phyloP scores from a whole-genome alignment of 208 protist genomes.

The Leishmania gerbilli region DNA sequence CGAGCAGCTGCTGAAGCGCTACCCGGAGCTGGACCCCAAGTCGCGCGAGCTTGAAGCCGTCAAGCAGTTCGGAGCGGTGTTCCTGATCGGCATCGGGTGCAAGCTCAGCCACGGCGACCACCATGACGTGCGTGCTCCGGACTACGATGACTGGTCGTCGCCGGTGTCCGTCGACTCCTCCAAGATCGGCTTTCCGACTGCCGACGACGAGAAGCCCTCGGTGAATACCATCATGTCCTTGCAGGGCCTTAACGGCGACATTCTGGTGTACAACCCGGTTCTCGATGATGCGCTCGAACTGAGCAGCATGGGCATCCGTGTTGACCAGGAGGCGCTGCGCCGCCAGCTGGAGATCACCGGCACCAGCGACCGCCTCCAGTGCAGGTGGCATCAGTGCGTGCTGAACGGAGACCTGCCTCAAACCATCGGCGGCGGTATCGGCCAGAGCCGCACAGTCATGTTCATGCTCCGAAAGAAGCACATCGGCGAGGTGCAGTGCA shows the following conservation, averaged over 20 bases:
- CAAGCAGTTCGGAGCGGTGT: conserved; percentile 86
- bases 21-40: conserved; percentile 83
- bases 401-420: conserved; percentile 79
- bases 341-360: conserved; percentile 79
- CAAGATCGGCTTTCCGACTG: conserved; percentile 38
- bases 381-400: conserved; percentile 80
- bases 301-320: conserved; percentile 93
- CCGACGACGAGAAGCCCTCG: conserved; percentile 34
- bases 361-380: conserved; percentile 59
- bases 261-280: conserved; percentile 85
- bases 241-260: conserved; percentile 90
- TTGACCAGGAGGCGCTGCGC: conserved; percentile 76
- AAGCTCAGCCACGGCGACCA: conserved; percentile 74
- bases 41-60: conserved; percentile 73
- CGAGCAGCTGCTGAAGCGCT: conserved; percentile 82
- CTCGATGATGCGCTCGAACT: conserved; percentile 89
- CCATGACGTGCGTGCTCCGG: conserved; percentile 87
- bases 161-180: conserved; percentile 44
- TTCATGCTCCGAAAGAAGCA: conserved; percentile 90
- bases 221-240: conserved; percentile 61
- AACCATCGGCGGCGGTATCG: conserved; percentile 88
- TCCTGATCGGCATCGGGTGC: conserved; percentile 89
- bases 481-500: conserved; percentile 92
- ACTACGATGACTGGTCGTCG: conserved; percentile 95
- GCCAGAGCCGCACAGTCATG: conserved; percentile 89